Base-by-base conservation (phyloP, 768 basidiomycete species). In the Megacollybia marginata region DNA sequence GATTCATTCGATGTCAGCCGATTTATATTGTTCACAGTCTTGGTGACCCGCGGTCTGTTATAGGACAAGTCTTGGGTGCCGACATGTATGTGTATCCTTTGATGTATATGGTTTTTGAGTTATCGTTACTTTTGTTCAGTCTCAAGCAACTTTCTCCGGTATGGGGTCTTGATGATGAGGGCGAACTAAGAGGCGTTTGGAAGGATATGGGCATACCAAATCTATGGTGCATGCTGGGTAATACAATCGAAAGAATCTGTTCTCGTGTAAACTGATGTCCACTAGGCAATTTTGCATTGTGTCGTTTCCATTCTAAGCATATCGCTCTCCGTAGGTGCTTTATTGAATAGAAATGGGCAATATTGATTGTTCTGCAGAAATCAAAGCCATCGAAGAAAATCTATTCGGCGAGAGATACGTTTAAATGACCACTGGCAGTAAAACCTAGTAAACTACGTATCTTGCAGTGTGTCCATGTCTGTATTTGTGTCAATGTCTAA, bases 121-220 rank as follows among this genome's bases (percentile, higher is more conserved):
- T 69, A 64, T 1, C 54, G 66, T 35, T 66, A 70, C 58, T 66
- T 6, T 28, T n/a, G n/a, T n/a, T n/a, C n/a, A 28, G 23, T 28
- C 23, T 28, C 23, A 28, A 28, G 23, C 23, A 28, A 28, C 82
- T 51, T 19, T 70, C 74, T 48, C 68, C 72, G 16, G 61, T 85
- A 12, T 80, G 85, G 86, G 78, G 85, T 34, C 55, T 88, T 50
- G 73, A 84, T 60, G 64, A 68, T 35, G 82, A 90, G 64, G 82
- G 83, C 2, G 83, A 87, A 59, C 56, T 81, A 20, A 66, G 72
- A 18, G 76, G 76, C 0, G 59, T 62, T 15, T 80, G 68, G 68
- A 67, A 74, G n/a, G 74, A 78, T 53, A 56, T 78, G 33, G 82
- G 81, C 20, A 57, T 75, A 16, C 67, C 73, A 19, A 73, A 74